phyloP scores from a whole-genome alignment of 2,329 filamentous ascomycete species.

The Tetracladium maxilliforme region DNA sequence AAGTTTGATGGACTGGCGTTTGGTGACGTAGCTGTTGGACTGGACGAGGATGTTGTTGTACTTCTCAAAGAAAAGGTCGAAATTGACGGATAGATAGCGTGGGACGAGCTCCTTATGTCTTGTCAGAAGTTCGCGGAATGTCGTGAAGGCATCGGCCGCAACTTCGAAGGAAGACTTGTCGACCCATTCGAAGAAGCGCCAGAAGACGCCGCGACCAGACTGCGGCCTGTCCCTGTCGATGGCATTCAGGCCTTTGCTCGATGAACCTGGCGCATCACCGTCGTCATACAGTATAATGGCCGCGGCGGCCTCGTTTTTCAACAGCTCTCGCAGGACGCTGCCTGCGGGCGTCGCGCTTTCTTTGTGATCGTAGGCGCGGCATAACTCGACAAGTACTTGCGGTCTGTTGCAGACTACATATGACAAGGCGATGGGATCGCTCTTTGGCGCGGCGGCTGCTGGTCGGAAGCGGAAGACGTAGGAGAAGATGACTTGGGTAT shows the following conservation, averaged over 20 bases:
- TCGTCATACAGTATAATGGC: constrained; percentile 90
- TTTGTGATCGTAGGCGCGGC: constrained; percentile 76
- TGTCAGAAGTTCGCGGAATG: constrained; percentile 86
- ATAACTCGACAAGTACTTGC: constrained; percentile 77
- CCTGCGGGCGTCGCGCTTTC: constrained; percentile 88
- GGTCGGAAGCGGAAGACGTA: constrained; percentile 83
- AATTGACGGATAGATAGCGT: constrained; percentile 77
- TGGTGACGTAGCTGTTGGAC: constrained; percentile 93
- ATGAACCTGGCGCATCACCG: constrained; percentile 54
- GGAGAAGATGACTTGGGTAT: constrained; percentile 89
- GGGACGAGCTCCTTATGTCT: constrained; percentile 87
- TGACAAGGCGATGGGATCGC: constrained; percentile 71
- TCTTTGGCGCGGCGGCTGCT: constrained; percentile 44
- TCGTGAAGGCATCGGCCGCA: constrained; percentile 93
- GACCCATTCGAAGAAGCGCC: constrained; percentile 96
- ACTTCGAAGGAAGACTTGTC: constrained; percentile 94
- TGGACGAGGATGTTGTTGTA: constrained; percentile 83
- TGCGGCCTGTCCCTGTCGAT: constrained; percentile 66
- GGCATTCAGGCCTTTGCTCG: constrained; percentile 58
- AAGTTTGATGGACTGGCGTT: constrained; percentile 94
- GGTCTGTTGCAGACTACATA: constrained; percentile 80
- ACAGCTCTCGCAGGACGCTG: constrained; percentile 72
- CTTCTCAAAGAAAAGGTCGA: constrained; percentile 79
- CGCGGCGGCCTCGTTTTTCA: constrained; percentile 81
- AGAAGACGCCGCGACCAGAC: constrained; percentile 76